Evolutionary conservation across 1,284 basidiomycete species (phyloP).

Genomic region (Wallemia ichthyophaga): DNA sequence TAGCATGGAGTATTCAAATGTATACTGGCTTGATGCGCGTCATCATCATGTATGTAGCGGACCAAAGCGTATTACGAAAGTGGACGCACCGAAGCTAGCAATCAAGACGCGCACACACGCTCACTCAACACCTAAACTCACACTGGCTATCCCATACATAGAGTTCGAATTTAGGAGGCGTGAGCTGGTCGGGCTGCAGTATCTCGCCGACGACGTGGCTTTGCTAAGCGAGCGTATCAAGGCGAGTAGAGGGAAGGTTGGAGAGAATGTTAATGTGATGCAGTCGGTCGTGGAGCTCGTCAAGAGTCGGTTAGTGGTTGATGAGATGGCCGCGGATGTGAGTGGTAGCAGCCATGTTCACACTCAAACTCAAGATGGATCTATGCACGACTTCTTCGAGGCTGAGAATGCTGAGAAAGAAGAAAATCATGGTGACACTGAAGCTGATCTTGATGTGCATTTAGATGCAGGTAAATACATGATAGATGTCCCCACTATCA

Average conservation of each 20-base stretch:
- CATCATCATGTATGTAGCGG: neutral
- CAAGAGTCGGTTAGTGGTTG: constrained; percentile 15
- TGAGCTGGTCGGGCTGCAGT: constrained; percentile 40
- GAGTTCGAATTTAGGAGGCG: constrained; percentile 11
- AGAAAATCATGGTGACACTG: too few relatives aligned
- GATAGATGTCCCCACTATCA: neutral
- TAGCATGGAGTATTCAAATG: neutral
- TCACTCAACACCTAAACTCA: neutral
- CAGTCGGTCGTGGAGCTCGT: constrained; percentile 36
- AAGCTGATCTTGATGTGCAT: neutral
- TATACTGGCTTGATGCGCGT: neutral
- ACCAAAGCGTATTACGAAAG: neutral
- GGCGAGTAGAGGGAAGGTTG: constrained; percentile 14
- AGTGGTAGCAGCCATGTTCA: constrained; percentile 6
- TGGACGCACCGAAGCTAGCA: neutral
- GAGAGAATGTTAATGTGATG: constrained; percentile 23
- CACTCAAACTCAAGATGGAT: neutral
- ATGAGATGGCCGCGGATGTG: constrained; percentile 14
- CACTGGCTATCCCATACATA: neutral
- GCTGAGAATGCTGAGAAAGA: too few relatives aligned
- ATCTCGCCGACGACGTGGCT: constrained; percentile 50
- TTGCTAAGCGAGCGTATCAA: constrained; percentile 26
- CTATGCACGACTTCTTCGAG: neutral
- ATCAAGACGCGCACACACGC: neutral
- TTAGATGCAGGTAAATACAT: neutral